Evolutionary conservation across 2,329 filamentous ascomycete genomes (phyloP), one percentile per base, ranked within the genome.

Genomic region (Aspergillus pseudoglaucus): DNA sequence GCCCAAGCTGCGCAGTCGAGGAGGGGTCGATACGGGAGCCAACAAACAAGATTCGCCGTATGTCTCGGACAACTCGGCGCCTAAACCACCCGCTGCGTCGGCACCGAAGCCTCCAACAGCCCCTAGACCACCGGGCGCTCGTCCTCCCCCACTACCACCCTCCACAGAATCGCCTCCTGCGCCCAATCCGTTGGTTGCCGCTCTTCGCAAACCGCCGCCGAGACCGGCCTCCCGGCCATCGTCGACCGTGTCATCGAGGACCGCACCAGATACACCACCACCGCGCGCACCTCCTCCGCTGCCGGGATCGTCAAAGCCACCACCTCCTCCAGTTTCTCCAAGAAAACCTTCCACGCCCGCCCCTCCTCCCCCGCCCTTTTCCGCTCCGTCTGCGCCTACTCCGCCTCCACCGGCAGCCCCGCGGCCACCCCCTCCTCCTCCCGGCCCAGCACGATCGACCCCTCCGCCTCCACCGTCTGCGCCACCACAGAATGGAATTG

Each of bases 1-100:
- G 81, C 93, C 93, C 2, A 97, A 96, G 72, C 67, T 98, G 61
- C 87, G 88, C 67, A 96, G 94, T 74, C 87, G 89, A 47, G 90
- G 88, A 42, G 86, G 86, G 35, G 75, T 91, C 50, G 80, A 89
- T 67, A 91, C 87, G 1, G 87, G 84, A 65, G 86, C 85, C 55
- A 82, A 79, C 56, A 39, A 20, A 30, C 76, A 75, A 53, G 83
- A 83, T 54, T 81, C 88, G 27, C 83, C 88, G 51, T 91, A 91
- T 63, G 71, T 85, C 46, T 90, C 88, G 50, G 90, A 95, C 33
- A 15, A 15, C 63, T 82, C 87, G n/a, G 89, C 90, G 61, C 72
- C 75, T 25, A 71, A 62, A 47, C 73, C 74, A 41, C 71, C 76
- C 52, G 70, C 68, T 48, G 74, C 76, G 14, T 82, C 84, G 52